Conservation (phyloP, 345 rosid genomes). For the Heritiera littoralis region DNA sequence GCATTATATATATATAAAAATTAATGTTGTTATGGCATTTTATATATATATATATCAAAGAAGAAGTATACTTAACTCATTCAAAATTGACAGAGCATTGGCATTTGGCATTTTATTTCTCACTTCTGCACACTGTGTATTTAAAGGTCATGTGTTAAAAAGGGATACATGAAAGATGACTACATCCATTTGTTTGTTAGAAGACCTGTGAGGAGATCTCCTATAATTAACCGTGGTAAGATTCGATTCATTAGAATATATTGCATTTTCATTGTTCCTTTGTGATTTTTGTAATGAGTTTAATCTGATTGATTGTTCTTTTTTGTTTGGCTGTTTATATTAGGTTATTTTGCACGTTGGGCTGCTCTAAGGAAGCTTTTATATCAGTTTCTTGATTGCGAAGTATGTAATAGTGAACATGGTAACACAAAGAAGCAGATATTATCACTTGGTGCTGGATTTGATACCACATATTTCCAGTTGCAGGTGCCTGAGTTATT, state of each 20-base stretch:
- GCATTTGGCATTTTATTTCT: too few species aligned
- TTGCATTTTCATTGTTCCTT: background rate
- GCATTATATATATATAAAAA: too few species aligned
- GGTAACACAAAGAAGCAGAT: slow-evolving; percentile 57
- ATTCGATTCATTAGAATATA: slow-evolving; percentile 1
- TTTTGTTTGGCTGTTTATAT: background rate
- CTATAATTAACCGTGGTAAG: slow-evolving; percentile 89
- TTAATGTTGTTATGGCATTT: background rate
- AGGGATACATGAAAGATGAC: slow-evolving; percentile 92
- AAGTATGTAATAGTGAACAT: slow-evolving; percentile 26
- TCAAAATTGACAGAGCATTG: too few species aligned
- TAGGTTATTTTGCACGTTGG: slow-evolving; percentile 97
- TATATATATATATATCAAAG: too few species aligned
- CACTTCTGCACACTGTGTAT: too few species aligned
- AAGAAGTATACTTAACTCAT: too few species aligned
- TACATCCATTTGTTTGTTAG: slow-evolving; percentile 80
- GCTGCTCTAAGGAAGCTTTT: slow-evolving; percentile 89
- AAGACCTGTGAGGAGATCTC: slow-evolving; percentile 89
- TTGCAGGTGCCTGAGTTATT: slow-evolving; percentile 54
- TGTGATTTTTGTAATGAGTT: background rate
- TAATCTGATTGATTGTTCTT: background rate
- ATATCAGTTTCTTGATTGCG: slow-evolving; percentile 70
- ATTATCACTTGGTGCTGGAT: slow-evolving; percentile 95
- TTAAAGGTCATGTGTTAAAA: slow-evolving; percentile 82
- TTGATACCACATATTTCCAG: slow-evolving; percentile 90